Evolutionary conservation across 2,329 filamentous ascomycete species (phyloP), one percentile per base, ranked within the genome.

Genomic region (Aspergillus latus): DNA sequence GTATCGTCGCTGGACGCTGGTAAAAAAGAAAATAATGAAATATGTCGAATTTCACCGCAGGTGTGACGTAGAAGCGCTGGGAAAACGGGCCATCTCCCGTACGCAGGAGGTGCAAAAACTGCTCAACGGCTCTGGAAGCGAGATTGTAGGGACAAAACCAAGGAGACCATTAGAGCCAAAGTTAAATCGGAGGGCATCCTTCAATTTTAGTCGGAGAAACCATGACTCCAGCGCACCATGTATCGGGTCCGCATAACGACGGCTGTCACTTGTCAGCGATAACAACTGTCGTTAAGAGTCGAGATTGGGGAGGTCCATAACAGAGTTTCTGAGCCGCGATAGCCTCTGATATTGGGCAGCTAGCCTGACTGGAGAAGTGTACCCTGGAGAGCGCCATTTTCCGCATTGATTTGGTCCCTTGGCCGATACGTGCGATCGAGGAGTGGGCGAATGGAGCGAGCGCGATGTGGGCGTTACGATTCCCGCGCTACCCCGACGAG

Each of bases 41-140:
- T 37, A 29, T n/a, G 50, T 28, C 7, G 50, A 43, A 49, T 48
- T 54, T 48, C 44, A 54, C 51, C 58, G 51, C 51, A 29, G 48
- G 49, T 54, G 54, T 59, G 54, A 59, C 58, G 54, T 59, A 29
- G 46, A 54, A 54, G 46, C 37, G 49, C 10, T 13, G n/a, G 39
- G 10, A 16, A 11, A n/a, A 28, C n/a, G 21, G 52, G 21, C 42
- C 11, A 34, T 30, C 28, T 42, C 21, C n/a, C 30, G 43, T 16
- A 26, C 28, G 40, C 39, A 15, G 10, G 45, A 40, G 28, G 13
- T 39, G 39, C 34, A n/a, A n/a, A n/a, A n/a, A n/a, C n/a, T 49
- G 46, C 47, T 49, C 13, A n/a, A 39, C 10, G 29, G 49, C 44
- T 28, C 16, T 4, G 42, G 30, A 37, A 30, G 37, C 37, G 39